Conservation (phyloP, 768 basidiomycete species). For the Collybia nuda region DNA sequence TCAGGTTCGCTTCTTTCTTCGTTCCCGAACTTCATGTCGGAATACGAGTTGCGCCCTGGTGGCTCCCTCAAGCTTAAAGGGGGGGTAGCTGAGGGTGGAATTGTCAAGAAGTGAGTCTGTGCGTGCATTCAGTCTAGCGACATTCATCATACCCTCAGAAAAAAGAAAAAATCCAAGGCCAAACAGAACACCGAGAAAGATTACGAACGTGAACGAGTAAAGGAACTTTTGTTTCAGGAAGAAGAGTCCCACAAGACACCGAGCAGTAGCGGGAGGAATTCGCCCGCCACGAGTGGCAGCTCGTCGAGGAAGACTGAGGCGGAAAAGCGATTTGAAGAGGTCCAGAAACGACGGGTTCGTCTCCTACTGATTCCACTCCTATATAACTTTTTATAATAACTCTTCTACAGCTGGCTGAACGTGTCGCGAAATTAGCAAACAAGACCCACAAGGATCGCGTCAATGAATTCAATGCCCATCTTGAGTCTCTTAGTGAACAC, state of each 20-base stretch:
- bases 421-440: conserved; percentile 72
- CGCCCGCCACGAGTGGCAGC: conserved; percentile 53
- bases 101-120: conserved; percentile 73
- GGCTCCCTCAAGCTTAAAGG: conserved; percentile 91
- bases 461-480: conserved; percentile 82
- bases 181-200: conserved; percentile 53
- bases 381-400: conserved; percentile 6
- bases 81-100: conserved; percentile 73
- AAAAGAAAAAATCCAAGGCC: conserved; percentile 82
- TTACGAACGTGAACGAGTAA: conserved; percentile 45
- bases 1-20: conserved; percentile 10
- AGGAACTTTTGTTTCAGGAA: conserved; percentile 49
- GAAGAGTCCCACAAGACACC: conserved; percentile 46
- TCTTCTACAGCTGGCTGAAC: conserved; percentile 59
- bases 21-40: conserved; percentile 54
- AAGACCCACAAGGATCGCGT: conserved; percentile 96
- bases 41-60: conserved; percentile 82
- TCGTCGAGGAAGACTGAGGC: conserved; percentile 78
- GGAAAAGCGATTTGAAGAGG: conserved; percentile 85
- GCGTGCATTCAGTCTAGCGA: conserved; percentile 8
- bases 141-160: conserved; percentile 44
- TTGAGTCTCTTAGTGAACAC: conserved; percentile 88
- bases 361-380: neutral
- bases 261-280: conserved; percentile 57
- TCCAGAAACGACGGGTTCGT: conserved; percentile 77